Evolutionary conservation across 768 basidiomycete species (phyloP), one percentile per base, ranked within the genome.

Genomic region (Rhodotorula taiwanensis): DNA sequence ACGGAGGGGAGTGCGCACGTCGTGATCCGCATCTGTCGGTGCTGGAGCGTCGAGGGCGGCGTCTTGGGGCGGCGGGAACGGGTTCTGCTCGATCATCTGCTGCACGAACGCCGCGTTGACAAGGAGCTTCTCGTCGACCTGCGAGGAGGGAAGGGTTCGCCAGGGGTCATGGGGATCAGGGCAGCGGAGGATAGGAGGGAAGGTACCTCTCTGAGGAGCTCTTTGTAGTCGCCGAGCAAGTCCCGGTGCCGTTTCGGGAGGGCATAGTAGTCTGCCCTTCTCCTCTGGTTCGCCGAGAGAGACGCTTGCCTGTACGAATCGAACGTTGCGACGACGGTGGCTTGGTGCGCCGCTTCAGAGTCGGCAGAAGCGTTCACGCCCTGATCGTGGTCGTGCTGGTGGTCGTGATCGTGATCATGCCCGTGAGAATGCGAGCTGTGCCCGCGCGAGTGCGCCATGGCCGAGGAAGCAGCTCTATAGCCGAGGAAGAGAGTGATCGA

Each of bases 231-330:
- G 34, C 43, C 42, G 2, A 94, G 79, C 0, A 93, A 74, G 2
- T 80, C 82, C 71, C 85, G 85, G 73, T 94, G 89, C 30, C 79
- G 79, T 43, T 76, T 78, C 0, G 88, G 81, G 5, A 97, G 80
- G 0, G 80, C 82, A 71, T 84, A 86, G 8, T 88, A 79, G 63
- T 90, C 89, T 72, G 88, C 88, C 66, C 91, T 75, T 28, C 92
- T 81, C 41, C 81, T 78, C 65, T 84, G 81, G 66, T 85, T 86
- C 5, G 81, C 81, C 0, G 81, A 78, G 11, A 85, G 76, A 0
- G 58, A 36, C 5, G 34, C 39, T 4, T 28, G 49, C 14, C 58
- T 30, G 56, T 70, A 70, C 13, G 13, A 20, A 44, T 70, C 64
- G 36, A 65, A 70, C 4, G 64, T 66, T 13, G 64, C 61, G 1